phyloP scores from a whole-genome alignment of 805 yeast species.

The Trichomonascus vanleenenianus region DNA sequence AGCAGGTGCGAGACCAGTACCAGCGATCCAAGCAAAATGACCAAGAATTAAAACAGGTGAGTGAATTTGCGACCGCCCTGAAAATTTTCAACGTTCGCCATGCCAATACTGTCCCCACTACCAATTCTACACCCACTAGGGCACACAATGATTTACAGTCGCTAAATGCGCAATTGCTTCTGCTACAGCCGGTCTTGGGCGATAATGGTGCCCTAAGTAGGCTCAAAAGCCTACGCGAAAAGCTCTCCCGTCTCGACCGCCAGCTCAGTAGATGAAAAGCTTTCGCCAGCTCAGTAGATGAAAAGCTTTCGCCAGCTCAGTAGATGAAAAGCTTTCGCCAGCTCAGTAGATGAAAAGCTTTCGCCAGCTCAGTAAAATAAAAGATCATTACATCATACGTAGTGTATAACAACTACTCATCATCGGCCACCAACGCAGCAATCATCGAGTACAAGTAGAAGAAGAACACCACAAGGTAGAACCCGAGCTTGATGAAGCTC shows the following conservation, averaged over 20 bases:
- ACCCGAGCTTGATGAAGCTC: conserved; percentile 81
- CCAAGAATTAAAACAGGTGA: conserved; percentile 2
- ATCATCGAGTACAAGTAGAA: conserved; percentile 94
- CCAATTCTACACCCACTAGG: background rate
- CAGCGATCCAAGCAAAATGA: background rate
- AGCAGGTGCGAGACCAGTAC: conserved; percentile 1
- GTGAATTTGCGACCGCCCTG: conserved; percentile 8
- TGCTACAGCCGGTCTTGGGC: conserved; percentile 6
- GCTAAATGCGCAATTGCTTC: background rate
- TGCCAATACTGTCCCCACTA: background rate
- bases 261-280: no score
- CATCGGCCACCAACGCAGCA: conserved; percentile 79
- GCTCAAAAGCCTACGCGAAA: conserved; percentile 3
- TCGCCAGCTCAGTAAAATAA: background rate
- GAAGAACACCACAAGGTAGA: conserved; percentile 88
- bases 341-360: no score
- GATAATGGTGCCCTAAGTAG: conserved; percentile 8
- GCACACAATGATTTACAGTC: background rate
- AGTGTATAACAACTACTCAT: conserved; percentile 16
- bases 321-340: no score
- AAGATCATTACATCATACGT: background rate
- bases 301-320: no score
- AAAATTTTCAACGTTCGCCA: background rate
- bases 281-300: no score
- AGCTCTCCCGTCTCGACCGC: conserved; percentile 1